A percentile compares a stretch with the other conserved stretches of the same genome.
phyloP scores from a whole-genome alignment of 2,329 filamentous ascomycete species.

The Raffaelea ambrosiae region DNA sequence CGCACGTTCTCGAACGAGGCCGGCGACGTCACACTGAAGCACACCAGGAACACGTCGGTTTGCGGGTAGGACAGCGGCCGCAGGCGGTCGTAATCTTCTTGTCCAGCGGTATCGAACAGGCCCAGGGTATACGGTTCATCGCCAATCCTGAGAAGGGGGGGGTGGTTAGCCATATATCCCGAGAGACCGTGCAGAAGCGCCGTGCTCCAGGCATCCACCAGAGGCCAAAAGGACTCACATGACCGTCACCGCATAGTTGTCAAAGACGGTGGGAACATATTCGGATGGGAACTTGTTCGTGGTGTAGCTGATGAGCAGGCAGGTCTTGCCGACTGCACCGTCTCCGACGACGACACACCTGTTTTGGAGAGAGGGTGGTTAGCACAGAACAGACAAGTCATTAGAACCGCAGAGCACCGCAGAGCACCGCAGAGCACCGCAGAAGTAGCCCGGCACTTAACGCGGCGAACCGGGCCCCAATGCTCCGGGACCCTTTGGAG shows the following conservation, averaged over 20 bases:
- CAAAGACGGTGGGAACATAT: slow-evolving; percentile 99
- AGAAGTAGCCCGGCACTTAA: no score
- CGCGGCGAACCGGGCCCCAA: no score
- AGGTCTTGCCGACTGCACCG: slow-evolving; percentile 98
- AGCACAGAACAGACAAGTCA: not conserved
- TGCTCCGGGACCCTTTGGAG: no score
- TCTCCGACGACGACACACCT: slow-evolving; percentile 99
- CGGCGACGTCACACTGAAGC: slow-evolving; percentile 95
- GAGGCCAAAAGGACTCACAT: slow-evolving; percentile 61
- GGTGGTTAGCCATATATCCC: not conserved
- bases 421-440: no score
- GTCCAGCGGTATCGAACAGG: slow-evolving; percentile 95
- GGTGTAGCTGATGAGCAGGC: slow-evolving; percentile 97
- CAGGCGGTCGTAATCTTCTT: slow-evolving; percentile 98
- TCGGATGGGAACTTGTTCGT: slow-evolving; percentile 99
- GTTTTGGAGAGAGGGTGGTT: slow-evolving; percentile 5
- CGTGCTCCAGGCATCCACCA: no score
- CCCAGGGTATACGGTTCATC: slow-evolving; percentile 97
- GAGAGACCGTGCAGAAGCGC: no score
- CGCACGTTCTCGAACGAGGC: slow-evolving; percentile 98
- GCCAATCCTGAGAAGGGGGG: slow-evolving; percentile 64
- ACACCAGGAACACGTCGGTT: slow-evolving; percentile 97
- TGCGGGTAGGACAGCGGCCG: slow-evolving; percentile 95
- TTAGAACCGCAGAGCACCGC: no score
- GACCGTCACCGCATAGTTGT: slow-evolving; percentile 99